These are phyloP conservation scores for Pachysolen tannophilus DNA, from an alignment of 805 yeast genomes.

Conservation along the genomic window DNA sequence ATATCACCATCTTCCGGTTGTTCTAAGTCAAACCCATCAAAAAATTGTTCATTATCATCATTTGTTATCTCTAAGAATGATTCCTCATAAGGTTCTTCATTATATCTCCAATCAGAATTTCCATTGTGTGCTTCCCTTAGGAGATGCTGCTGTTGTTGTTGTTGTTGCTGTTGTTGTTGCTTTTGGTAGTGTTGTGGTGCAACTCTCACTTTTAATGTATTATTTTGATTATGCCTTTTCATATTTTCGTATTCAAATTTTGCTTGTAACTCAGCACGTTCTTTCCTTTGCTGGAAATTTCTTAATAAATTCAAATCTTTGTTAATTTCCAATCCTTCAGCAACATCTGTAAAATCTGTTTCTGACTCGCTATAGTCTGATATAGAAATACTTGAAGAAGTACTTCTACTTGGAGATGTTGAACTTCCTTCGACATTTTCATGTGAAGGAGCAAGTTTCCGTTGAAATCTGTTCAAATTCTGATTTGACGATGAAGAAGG, in stretches of 20 bases:
- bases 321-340: constrained; percentile 9
- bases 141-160: neutral
- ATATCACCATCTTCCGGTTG: too few species aligned
- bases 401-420: constrained; percentile 6
- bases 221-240: constrained; percentile 6
- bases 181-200: constrained; percentile 1
- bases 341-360: constrained; percentile 6
- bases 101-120: neutral
- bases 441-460: too few species aligned
- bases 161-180: neutral
- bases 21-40: constrained; percentile 7
- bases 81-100: constrained; percentile 1
- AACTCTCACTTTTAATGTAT: constrained; percentile 4
- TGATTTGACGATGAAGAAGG: too few species aligned
- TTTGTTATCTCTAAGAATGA: constrained; percentile 1
- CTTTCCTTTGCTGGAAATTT: constrained; percentile 6
- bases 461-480: too few species aligned
- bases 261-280: constrained; percentile 6
- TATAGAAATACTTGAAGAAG: constrained; percentile 3
- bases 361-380: constrained; percentile 6
- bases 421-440: too few species aligned
- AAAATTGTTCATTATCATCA: constrained; percentile 7
- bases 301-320: constrained; percentile 14
- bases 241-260: constrained; percentile 8
- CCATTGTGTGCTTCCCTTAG: too few species aligned